phyloP scores from a whole-genome alignment of 2,329 filamentous ascomycete species.

The Aspergillus udagawae region DNA sequence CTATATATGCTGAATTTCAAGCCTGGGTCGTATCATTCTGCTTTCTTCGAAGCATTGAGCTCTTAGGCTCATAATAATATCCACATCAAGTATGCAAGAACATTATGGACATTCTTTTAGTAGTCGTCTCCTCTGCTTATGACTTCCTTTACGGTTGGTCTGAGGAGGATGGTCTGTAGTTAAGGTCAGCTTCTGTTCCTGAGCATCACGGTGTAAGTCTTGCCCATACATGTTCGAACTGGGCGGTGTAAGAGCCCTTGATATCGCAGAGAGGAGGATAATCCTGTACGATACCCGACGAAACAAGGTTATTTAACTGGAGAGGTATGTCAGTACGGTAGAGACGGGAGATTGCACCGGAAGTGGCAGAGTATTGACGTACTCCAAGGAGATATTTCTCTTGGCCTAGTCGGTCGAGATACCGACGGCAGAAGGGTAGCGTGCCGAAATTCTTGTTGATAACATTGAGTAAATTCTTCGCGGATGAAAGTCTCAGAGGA shows the following conservation, averaged over 20 bases:
- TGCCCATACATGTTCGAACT: conserved; percentile 82
- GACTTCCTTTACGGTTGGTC: conserved; percentile 80
- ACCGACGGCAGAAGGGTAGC: conserved; percentile 83
- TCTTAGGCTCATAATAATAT: background rate
- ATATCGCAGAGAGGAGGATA: conserved; percentile 88
- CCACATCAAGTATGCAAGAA: background rate
- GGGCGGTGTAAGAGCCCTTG: conserved; percentile 91
- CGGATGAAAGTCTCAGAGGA: conserved; percentile 71
- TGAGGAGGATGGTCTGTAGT: conserved; percentile 66
- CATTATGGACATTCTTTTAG: conserved; percentile 39
- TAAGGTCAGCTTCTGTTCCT: conserved; percentile 12
- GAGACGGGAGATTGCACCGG: background rate
- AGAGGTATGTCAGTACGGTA: conserved; percentile 2
- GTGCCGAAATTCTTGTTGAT: conserved; percentile 98
- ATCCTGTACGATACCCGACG: conserved; percentile 77
- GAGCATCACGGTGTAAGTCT: background rate
- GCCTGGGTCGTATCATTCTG: background rate
- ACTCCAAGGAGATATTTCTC: conserved; percentile 91
- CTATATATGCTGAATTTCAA: background rate
- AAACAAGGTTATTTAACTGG: conserved; percentile 80
- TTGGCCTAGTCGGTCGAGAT: conserved; percentile 86
- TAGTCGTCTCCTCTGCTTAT: conserved; percentile 84
- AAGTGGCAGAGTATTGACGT: conserved; percentile 32
- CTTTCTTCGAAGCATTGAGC: background rate
- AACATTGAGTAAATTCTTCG: conserved; percentile 77